These are phyloP conservation scores for Phylloporus arenicola DNA, from an alignment of 768 basidiomycete genomes.

Conservation along the genomic window DNA sequence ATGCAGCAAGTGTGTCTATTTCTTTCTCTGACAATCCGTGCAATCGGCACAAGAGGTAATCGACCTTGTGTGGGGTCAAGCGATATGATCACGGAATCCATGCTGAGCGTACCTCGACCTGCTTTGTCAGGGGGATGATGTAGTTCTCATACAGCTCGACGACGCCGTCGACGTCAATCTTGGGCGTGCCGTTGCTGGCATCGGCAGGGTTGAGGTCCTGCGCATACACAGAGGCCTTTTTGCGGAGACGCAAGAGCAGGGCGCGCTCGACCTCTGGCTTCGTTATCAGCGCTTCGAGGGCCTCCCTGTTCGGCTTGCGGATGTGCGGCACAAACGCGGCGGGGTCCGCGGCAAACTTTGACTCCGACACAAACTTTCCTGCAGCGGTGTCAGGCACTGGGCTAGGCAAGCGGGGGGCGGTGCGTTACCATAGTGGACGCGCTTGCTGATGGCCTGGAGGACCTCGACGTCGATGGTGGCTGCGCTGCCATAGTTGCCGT, in stretches of 20 bases:
- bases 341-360: conserved; percentile 87
- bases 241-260: conserved; percentile 74
- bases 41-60: conserved; percentile 88
- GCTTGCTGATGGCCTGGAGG: conserved; percentile 95
- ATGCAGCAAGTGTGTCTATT: conserved; percentile 54
- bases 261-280: conserved; percentile 93
- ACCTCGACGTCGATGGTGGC: conserved; percentile 94
- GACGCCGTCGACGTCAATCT: conserved; percentile 91
- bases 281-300: conserved; percentile 85
- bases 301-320: conserved; percentile 64
- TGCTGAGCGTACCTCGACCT: conserved; percentile 77
- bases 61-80: conserved; percentile 53
- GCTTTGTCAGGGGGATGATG: conserved; percentile 96
- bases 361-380: conserved; percentile 99
- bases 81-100: neutral
- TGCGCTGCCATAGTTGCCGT: conserved; percentile 96
- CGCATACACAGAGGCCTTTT: conserved; percentile 77
- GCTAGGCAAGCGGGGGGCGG: neutral
- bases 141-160: conserved; percentile 91
- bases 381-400: neutral
- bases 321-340: conserved; percentile 92
- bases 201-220: conserved; percentile 75
- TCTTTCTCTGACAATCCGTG: conserved; percentile 81
- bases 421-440: conserved; percentile 90
- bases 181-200: conserved; percentile 41